Evolutionary conservation across 768 basidiomycete species (phyloP), one percentile per base, ranked within the genome.

Genomic region (Mycena capillaripes): DNA sequence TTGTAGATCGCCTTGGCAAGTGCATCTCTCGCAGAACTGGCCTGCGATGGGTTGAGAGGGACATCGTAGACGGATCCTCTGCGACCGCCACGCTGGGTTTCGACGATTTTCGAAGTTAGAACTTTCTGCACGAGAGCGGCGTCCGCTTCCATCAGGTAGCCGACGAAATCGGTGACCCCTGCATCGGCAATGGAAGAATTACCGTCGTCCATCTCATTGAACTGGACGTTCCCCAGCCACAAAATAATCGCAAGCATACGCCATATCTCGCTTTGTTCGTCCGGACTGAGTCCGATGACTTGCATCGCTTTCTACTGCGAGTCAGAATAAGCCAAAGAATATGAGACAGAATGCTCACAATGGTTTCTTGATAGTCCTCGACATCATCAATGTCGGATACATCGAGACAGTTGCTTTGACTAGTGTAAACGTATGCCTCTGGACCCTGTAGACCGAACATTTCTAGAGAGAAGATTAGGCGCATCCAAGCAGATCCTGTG

Each of bases 1-100:
- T 97, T 98, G 83, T 99, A 99, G 74, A 99, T 92, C 19, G 97
- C 97, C 81, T 99, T 97, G 5, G 97, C 86, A 44, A 99, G 85
- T 0, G 98, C 98, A 82, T 99, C 96, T 68, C 97, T 85, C 25
- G 95, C 97, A 1, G 97, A 89, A 0, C 84, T 84, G 3, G 98
- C 98, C 80, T 99, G 98, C 8, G 97, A 88, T 12, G 95, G 94
- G 78, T 99, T 99, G 36, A 96, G 82, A 16, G 97, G 98, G 0
- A 99, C 97, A 72, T 99, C 96, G 79, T 99, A 99, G n/a, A 98
- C 88, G 0, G 97, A 98, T 67, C 97, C 98, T 81, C 98, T 84
- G 52, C 96, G 88, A 9, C 98, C 97, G 53, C 97, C 96, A 69
- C 95, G 89, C 76, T 95, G 93, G 0, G 98, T 99, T 86, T 99